phyloP scores from a whole-genome alignment of 805 yeast species.

The Debaryomyces hansenii region DNA sequence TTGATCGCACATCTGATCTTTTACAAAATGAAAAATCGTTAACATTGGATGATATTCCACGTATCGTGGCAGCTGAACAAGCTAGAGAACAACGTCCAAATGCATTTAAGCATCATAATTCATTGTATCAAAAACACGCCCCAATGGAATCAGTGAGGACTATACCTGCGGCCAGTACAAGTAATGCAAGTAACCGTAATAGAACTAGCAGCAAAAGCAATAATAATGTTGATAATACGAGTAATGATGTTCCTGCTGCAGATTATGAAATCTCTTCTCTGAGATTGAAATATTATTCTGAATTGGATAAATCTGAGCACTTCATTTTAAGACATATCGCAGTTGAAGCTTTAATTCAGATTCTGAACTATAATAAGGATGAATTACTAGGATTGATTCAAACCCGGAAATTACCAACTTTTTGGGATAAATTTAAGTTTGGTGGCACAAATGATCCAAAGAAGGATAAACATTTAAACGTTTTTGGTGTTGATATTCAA shows the following conservation, averaged over 20 bases:
- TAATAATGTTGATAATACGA: neutral
- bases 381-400: conserved; percentile 43
- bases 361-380: conserved; percentile 26
- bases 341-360: conserved; percentile 48
- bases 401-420: conserved; percentile 42
- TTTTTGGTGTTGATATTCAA: conserved; percentile 79
- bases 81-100: conserved; percentile 92
- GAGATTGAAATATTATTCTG: conserved; percentile 56
- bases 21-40: conserved; percentile 80
- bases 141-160: conserved; percentile 25
- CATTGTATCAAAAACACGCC: conserved; percentile 36
- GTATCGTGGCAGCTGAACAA: conserved; percentile 96
- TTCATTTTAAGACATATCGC: conserved; percentile 59
- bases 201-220: neutral
- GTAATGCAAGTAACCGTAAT: neutral
- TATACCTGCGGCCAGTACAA: conserved; percentile 13
- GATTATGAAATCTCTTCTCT: neutral
- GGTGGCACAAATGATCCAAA: conserved; percentile 22
- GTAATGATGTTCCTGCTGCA: neutral
- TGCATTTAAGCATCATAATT: conserved; percentile 80
- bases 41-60: conserved; percentile 93
- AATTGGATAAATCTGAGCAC: conserved; percentile 58
- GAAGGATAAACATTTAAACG: conserved; percentile 35
- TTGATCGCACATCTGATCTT: conserved; percentile 67
- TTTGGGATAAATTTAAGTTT: conserved; percentile 55